Evolutionary conservation across 352 stramenopile genomes (phyloP), one percentile per base, ranked within the genome.

Genomic region (Phytophthora meadii): DNA sequence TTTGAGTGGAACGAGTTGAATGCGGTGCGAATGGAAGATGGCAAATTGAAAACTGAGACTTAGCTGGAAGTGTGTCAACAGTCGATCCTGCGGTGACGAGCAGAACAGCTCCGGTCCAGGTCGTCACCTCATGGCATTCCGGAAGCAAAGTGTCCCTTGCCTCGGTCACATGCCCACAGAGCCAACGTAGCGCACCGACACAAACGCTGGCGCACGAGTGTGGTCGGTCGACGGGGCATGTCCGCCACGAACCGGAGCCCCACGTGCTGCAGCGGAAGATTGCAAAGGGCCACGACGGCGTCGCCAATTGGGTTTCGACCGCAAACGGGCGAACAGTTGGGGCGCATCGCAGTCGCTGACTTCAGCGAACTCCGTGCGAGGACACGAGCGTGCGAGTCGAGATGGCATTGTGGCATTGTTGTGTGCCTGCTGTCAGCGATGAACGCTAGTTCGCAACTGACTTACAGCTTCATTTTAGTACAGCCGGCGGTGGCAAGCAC

Each of bases 211-310:
- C 25, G 28, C 41, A 45, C 54, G 42, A 54, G 48, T 49, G 17
- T 61, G 41, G 51, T 56, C 54, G 47, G 48, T 61, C 54, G 47
- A 52, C 40, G 11, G 41, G 49, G 30, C 49, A 66, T 70, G 17
- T 46, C 27, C 27, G 46, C 61, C 55, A 71, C 19, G 44, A 61
- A 52, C 25, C 19, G 27, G 19, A 32, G 28, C 25, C 36, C 50
- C 64, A 72, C 10, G 25, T 72, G 64, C 57, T 67, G 57, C 47
- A 34, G 52, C 39, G 28, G 57, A 64, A 72, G 51, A 59, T 62
- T 54, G 36, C 36, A 42, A 42, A 15, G 36, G 34, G 40, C 49
- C 62, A 66, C 42, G 27, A 44, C 41, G 12, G 42, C 47, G 46
- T 53, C 37, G 45, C 22, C 32, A 40, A 57, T 72, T 41, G 28